These are phyloP conservation scores for Populus davidiana DNA, from an alignment of 345 rosid species.

Conservation along the genomic window DNA sequence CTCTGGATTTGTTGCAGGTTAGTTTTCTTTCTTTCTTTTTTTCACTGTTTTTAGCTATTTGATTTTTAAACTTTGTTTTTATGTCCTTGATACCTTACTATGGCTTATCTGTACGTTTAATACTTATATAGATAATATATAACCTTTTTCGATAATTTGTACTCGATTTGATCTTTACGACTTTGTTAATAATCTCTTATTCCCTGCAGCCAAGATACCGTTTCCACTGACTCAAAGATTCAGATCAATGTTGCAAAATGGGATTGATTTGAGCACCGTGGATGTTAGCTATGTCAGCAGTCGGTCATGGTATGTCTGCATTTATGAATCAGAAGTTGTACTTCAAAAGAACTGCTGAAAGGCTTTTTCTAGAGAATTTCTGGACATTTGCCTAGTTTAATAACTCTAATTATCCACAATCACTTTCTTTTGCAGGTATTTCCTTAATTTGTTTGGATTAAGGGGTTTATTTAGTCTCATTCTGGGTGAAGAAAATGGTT, in stretches of 20 bases:
- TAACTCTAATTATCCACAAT: conserved; percentile 7
- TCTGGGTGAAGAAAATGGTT: conserved; percentile 99
- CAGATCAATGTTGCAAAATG: conserved; percentile 98
- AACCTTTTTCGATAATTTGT: background rate
- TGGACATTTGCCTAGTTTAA: background rate
- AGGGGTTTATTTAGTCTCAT: conserved; percentile 97
- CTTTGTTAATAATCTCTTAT: conserved; percentile 13
- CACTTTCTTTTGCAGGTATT: conserved; percentile 55
- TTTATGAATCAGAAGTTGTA: background rate
- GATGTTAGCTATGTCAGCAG: conserved; percentile 99
- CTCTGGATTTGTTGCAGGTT: conserved; percentile 98
- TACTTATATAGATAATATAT: background rate
- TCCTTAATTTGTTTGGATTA: conserved; percentile 93
- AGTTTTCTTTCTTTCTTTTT: conserved; percentile 8
- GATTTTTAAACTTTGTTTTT: background rate
- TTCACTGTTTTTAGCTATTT: background rate
- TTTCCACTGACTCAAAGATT: conserved; percentile 97
- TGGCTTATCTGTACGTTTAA: background rate
- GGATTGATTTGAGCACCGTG: conserved; percentile 96
- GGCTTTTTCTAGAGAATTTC: background rate
- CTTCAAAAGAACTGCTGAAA: background rate
- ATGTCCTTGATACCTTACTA: background rate
- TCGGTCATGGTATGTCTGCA: conserved; percentile 75
- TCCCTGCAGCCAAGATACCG: conserved; percentile 80
- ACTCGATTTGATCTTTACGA: background rate